Percentiles rank a stretch among this genome's conserved stretches.
Evolutionary conservation across 108 stramenopile genomes (phyloP).

Genomic region (Cyclotella kingstonii): DNA sequence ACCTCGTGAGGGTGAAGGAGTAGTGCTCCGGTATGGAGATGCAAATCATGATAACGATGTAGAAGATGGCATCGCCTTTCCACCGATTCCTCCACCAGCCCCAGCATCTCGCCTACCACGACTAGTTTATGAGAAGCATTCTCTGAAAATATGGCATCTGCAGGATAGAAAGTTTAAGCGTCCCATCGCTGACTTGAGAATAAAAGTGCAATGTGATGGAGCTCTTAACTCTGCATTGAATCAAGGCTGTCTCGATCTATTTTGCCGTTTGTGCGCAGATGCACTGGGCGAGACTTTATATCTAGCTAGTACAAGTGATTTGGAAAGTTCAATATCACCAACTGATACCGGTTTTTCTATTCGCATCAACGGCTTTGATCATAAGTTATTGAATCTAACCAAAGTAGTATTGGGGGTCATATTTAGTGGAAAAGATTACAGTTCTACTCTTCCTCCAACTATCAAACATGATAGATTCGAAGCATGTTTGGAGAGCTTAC

Average conservation of each 20-base stretch:
- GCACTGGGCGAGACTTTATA: conserved; percentile 69
- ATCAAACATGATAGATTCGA: conserved; percentile 62
- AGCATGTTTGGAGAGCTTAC: conserved; percentile 63
- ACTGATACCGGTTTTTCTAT: conserved; percentile 72
- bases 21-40: conserved; percentile 66
- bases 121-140: conserved; percentile 57
- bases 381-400: conserved; percentile 68
- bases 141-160: conserved; percentile 73
- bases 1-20: conserved; percentile 58
- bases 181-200: conserved; percentile 77
- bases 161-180: conserved; percentile 82
- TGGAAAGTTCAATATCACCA: conserved; percentile 53
- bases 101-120: conserved; percentile 59
- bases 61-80: conserved; percentile 62
- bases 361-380: conserved; percentile 76
- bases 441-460: conserved; percentile 45
- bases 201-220: conserved; percentile 56
- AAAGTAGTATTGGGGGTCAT: conserved; percentile 47
- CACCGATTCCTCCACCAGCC: conserved; percentile 69
- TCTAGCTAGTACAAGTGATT: conserved; percentile 71
- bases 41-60: conserved; percentile 71
- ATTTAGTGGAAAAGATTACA: conserved; percentile 52
- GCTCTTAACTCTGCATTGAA: conserved; percentile 69
- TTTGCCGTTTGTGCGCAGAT: conserved; percentile 67
- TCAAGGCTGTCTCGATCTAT: conserved; percentile 67